These are phyloP conservation scores for Tubosaeta sp. DNA, from an alignment of 768 basidiomycete genomes.

Conservation along the genomic window DNA sequence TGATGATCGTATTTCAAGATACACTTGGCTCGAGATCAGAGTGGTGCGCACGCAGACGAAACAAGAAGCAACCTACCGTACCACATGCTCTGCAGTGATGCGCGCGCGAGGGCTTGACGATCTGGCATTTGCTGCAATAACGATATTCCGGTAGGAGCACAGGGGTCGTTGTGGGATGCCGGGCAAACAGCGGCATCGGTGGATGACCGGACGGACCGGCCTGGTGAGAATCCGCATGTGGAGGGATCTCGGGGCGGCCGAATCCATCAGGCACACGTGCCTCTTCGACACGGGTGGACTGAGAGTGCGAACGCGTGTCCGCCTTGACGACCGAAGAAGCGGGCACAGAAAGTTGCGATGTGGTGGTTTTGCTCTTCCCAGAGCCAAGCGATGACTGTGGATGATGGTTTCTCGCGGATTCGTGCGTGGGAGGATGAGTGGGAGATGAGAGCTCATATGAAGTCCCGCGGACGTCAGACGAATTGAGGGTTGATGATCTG, in stretches of 20 bases:
- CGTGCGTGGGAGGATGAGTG: constrained; percentile 14
- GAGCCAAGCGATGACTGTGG: constrained; percentile 21
- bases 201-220: constrained; percentile 7
- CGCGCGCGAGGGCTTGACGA: constrained; percentile 69
- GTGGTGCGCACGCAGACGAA: background rate
- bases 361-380: constrained; percentile 14
- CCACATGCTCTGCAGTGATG: constrained; percentile 84
- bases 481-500: constrained; percentile 4
- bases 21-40: constrained; percentile 45
- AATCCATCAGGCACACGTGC: constrained; percentile 12
- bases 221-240: constrained; percentile 9
- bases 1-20: constrained; percentile 85
- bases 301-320: constrained; percentile 13
- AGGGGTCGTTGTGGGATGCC: constrained; percentile 38
- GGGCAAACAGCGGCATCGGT: constrained; percentile 13
- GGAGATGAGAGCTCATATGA: constrained; percentile 27
- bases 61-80: constrained; percentile 47
- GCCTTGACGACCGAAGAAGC: constrained; percentile 12
- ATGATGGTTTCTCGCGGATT: constrained; percentile 3
- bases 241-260: constrained; percentile 5
- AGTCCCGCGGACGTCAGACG: constrained; percentile 24
- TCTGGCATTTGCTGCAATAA: constrained; percentile 59
- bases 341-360: background rate
- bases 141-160: constrained; percentile 59
- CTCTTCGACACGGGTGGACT: constrained; percentile 18